A percentile compares a stretch with the other conserved stretches of the same genome.
These are phyloP conservation scores for Exutisphaerella laricina DNA, from an alignment of 2,329 filamentous ascomycete species.

Conservation along the genomic window DNA sequence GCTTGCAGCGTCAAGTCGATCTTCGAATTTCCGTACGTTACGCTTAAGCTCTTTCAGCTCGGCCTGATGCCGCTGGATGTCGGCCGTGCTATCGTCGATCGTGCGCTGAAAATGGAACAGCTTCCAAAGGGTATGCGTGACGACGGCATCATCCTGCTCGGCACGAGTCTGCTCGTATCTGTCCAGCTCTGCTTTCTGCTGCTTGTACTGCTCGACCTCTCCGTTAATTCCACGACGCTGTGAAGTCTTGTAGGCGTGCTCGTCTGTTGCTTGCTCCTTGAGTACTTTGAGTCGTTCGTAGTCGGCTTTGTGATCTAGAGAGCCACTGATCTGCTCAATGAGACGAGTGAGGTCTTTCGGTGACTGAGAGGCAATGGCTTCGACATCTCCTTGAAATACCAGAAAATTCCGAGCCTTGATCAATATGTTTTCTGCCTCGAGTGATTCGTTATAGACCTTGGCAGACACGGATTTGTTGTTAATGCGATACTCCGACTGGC, in stretches of 20 bases:
- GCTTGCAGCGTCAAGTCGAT: conserved; percentile 71
- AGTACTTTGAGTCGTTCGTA: conserved; percentile 88
- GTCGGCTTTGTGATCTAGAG: conserved; percentile 86
- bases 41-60: conserved; percentile 89
- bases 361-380: conserved; percentile 91
- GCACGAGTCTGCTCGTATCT: conserved; percentile 87
- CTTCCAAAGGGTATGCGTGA: conserved; percentile 94
- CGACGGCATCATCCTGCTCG: conserved; percentile 83
- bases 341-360: conserved; percentile 87
- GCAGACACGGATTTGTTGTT: conserved; percentile 86
- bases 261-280: conserved; percentile 78
- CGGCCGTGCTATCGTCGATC: conserved; percentile 83
- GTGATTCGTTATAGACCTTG: conserved; percentile 84
- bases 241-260: conserved; percentile 81
- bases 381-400: conserved; percentile 96
- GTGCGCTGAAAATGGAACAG: conserved; percentile 89
- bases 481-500: conserved; percentile 92
- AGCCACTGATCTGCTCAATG: conserved; percentile 97
- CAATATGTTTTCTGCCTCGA: conserved; percentile 91
- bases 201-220: conserved; percentile 95
- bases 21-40: conserved; percentile 78
- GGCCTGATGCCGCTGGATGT: conserved; percentile 90
- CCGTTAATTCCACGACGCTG: conserved; percentile 91
- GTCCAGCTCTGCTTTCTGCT: conserved; percentile 93
- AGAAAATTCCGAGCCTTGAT: conserved; percentile 98